phyloP scores from a whole-genome alignment of 768 basidiomycete species.

The Mycena olivaceomarginata region DNA sequence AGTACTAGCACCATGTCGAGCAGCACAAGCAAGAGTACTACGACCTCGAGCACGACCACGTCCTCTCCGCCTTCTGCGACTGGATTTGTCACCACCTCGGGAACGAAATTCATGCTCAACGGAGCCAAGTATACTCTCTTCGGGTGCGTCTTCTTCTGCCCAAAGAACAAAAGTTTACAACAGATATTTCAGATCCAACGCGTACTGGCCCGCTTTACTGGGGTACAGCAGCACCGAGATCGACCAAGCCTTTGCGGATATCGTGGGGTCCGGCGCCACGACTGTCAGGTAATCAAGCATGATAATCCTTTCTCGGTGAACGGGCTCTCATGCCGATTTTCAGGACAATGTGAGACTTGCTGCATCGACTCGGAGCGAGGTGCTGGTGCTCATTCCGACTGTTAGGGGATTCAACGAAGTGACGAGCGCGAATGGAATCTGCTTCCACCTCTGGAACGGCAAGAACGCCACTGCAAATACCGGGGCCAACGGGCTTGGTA shows the following conservation, averaged over 20 bases:
- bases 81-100: conserved; percentile 17
- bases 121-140: conserved; percentile 1
- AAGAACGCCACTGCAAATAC: conserved; percentile 20
- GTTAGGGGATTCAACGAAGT: no score
- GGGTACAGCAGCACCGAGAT: conserved; percentile 67
- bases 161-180: no score
- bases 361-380: no score
- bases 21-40: neutral
- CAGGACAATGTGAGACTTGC: conserved; percentile 2
- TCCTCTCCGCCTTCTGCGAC: neutral
- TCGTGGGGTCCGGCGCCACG: conserved; percentile 69
- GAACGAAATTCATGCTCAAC: conserved; percentile 11
- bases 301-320: conserved; percentile 53
- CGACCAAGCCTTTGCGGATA: conserved; percentile 70
- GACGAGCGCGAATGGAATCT: no score
- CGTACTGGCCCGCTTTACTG: conserved; percentile 75
- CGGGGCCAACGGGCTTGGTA: neutral
- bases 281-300: conserved; percentile 60
- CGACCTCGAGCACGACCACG: conserved; percentile 7
- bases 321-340: neutral
- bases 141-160: neutral
- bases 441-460: no score
- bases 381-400: no score
- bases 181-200: conserved; percentile 59
- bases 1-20: neutral